These are phyloP conservation scores for Microthyrium microscopicum DNA, from an alignment of 2,329 filamentous ascomycete genomes.

Conservation along the genomic window DNA sequence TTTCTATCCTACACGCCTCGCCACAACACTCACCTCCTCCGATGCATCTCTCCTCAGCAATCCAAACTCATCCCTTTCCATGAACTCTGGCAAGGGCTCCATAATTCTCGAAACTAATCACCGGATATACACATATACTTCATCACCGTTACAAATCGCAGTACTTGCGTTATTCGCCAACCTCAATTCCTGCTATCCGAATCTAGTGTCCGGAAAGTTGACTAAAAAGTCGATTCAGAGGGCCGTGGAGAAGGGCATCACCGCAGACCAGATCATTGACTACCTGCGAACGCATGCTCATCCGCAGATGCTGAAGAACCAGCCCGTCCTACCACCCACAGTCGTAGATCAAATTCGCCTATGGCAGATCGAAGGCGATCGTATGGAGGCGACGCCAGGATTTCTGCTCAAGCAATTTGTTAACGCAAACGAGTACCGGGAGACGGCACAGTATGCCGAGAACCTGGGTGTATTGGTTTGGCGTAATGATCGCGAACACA, in stretches of 20 bases:
- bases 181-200: slow-evolving; percentile 79
- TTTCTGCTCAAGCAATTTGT: slow-evolving; percentile 86
- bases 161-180: slow-evolving; percentile 81
- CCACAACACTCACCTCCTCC: slow-evolving; percentile 76
- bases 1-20: slow-evolving; percentile 83
- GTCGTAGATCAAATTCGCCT: slow-evolving; percentile 94
- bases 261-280: slow-evolving; percentile 82
- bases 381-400: slow-evolving; percentile 69
- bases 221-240: slow-evolving; percentile 76
- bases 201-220: slow-evolving; percentile 82
- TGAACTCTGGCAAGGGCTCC: slow-evolving; percentile 45
- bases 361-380: slow-evolving; percentile 94
- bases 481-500: slow-evolving; percentile 61
- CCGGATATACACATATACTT: slow-evolving; percentile 90
- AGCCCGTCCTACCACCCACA: slow-evolving; percentile 74
- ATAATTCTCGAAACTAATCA: slow-evolving; percentile 98
- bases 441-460: slow-evolving; percentile 59
- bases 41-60: slow-evolving; percentile 45
- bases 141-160: slow-evolving; percentile 83
- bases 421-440: slow-evolving; percentile 50
- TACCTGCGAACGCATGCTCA: slow-evolving; percentile 89
- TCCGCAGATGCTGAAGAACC: slow-evolving; percentile 69
- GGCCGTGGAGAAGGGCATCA: slow-evolving; percentile 83
- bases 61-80: slow-evolving; percentile 15
- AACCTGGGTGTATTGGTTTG: slow-evolving; percentile 82